phyloP scores from a whole-genome alignment of 164 flowering plant species.

The Chloranthus sessilifolius region DNA sequence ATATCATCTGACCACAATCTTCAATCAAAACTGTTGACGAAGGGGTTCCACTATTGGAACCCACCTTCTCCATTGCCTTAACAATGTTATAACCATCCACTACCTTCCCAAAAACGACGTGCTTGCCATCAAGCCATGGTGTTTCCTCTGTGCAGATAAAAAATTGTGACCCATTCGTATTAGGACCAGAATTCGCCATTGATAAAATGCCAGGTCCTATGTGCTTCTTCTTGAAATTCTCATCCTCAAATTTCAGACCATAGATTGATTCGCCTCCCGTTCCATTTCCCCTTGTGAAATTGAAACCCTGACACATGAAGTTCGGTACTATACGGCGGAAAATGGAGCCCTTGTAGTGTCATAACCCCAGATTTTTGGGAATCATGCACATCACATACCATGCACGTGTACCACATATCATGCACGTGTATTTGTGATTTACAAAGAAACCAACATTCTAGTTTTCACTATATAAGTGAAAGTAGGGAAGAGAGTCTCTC shows the following conservation, averaged over 20 bases:
- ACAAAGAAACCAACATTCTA: too few species aligned
- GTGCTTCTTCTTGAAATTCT: constrained; percentile 68
- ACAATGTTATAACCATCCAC: constrained; percentile 59
- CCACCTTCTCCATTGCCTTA: constrained; percentile 56
- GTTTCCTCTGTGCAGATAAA: constrained; percentile 67
- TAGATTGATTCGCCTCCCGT: constrained; percentile 82
- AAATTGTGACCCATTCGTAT: constrained; percentile 83
- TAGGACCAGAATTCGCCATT: constrained; percentile 78
- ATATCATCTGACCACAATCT: constrained; percentile 55
- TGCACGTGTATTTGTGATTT: too few species aligned
- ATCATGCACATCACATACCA: too few species aligned
- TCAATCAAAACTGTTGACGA: constrained; percentile 41
- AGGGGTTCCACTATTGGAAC: constrained; percentile 35
- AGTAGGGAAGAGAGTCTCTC: too few species aligned
- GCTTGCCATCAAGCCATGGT: constrained; percentile 78
- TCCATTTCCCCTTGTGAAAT: constrained; percentile 75
- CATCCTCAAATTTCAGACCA: constrained; percentile 60
- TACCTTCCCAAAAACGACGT: constrained; percentile 76
- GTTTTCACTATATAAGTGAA: too few species aligned
- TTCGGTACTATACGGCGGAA: constrained; percentile 74
- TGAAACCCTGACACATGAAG: constrained; percentile 89
- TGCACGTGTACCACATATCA: too few species aligned
- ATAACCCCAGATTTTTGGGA: too few species aligned
- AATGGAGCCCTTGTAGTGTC: constrained; percentile 66
- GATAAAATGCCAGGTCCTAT: constrained; percentile 60